These are phyloP conservation scores for Casuarina cunninghamiana DNA, from an alignment of 306 rosid species.

Conservation along the genomic window DNA sequence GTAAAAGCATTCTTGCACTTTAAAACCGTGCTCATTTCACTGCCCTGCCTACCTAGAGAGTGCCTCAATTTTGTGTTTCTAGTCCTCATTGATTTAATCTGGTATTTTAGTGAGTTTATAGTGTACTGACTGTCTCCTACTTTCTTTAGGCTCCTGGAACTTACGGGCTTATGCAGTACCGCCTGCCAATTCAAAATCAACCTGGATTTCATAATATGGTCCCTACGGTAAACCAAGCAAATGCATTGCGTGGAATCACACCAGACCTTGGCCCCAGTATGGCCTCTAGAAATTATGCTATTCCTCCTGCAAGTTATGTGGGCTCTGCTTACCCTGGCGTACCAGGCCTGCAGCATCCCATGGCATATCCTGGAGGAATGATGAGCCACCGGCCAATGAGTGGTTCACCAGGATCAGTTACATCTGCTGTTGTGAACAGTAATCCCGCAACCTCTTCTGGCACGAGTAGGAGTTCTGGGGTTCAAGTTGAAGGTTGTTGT, in stretches of 20 bases:
- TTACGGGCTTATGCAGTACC: constrained; percentile 89
- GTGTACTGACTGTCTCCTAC: constrained; percentile 25
- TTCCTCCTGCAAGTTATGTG: constrained; percentile 71
- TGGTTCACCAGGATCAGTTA: constrained; percentile 70
- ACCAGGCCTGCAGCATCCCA: constrained; percentile 86
- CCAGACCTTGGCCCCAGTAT: constrained; percentile 70
- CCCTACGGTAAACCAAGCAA: constrained; percentile 84
- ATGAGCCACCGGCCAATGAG: constrained; percentile 67
- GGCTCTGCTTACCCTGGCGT: constrained; percentile 75
- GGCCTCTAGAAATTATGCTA: constrained; percentile 66
- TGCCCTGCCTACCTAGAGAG: constrained; percentile 15
- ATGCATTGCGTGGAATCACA: constrained; percentile 53
- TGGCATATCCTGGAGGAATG: constrained; percentile 79
- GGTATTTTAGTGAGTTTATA: constrained; percentile 11
- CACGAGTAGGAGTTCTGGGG: constrained; percentile 60
- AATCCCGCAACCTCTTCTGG: constrained; percentile 63
- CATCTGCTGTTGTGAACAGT: constrained; percentile 53
- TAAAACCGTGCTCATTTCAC: constrained; percentile 17
- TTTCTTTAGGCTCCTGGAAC: constrained; percentile 73
- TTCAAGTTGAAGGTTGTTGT: constrained; percentile 87
- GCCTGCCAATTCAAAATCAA: constrained; percentile 86
- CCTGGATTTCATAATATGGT: constrained; percentile 86
- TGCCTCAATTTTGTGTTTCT: constrained; percentile 1
- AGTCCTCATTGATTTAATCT: not conserved
- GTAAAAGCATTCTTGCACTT: not conserved